Base-by-base conservation (phyloP, 192 early-diverging fungal genomes). In the Thamnidium elegans region DNA sequence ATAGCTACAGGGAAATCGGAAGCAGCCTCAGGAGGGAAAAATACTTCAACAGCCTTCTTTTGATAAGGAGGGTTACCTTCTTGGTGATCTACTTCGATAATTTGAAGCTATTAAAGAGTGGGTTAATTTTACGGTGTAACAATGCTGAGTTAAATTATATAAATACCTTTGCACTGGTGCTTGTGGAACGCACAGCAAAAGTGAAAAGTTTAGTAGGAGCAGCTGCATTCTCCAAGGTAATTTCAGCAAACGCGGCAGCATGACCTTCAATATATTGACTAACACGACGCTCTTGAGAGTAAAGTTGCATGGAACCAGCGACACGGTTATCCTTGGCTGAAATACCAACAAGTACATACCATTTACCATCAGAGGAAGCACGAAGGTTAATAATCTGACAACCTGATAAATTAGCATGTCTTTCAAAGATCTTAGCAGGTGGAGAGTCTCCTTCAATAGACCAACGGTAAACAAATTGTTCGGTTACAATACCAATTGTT, bases 361-460 rank as follows among this genome's bases (percentile, higher is more conserved):
- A 99, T 71, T 93, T 97, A 75, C 87, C 90, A 65, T 93, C 93
- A 47, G 86, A 79, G 70, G 93, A 92, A 52, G 94, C 85, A 31
- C 89, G 86, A 79, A 98, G 97, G 82, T 95, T 94, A 77, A 99
- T 97, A 67, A 99, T 95, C 79, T 99, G 97, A 52, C 88, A 82
- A 62, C 89, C 92, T 46, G 67, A 81, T 52, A 99, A 82, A 65
- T 71, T 92, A 14, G 82, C 74, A 71, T 98, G 90, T 23, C 96
- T 85, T 58, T 97, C 97, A 86, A 99, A 99, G 73, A 96, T 83
- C 78, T 97, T 96, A 32, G 75, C 69, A 6, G 95, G 96, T 34
- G 78, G 72, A 32, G 89, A 83, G 20, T 96, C 89, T 36, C 92
- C 94, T 67, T 98, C 95, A 56, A 98, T 92, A 47, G 92, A 89